phyloP scores from a whole-genome alignment of 1,284 basidiomycete genomes.

The Leccinum solheimii region DNA sequence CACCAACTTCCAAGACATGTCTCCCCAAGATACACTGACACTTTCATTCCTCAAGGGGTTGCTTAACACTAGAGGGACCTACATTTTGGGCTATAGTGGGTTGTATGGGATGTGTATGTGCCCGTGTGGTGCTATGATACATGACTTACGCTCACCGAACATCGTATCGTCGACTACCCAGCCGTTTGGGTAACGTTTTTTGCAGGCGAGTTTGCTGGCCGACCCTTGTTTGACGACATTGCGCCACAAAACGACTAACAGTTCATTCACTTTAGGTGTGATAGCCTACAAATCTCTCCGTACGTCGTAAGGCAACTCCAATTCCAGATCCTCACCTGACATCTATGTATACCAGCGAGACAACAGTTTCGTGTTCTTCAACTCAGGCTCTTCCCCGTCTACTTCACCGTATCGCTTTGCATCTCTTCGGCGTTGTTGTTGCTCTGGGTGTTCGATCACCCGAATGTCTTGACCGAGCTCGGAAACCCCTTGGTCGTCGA shows the following conservation, averaged over 20 bases:
- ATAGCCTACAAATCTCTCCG: constrained; percentile 61
- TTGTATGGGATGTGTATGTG: constrained; percentile 71
- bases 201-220: constrained; percentile 30
- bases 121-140: neutral
- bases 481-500: constrained; percentile 54
- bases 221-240: neutral
- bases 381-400: constrained; percentile 72
- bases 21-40: constrained; percentile 1
- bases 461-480: constrained; percentile 53
- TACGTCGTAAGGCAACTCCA: constrained; percentile 23
- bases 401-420: constrained; percentile 64
- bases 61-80: neutral
- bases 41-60: neutral
- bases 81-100: constrained; percentile 55
- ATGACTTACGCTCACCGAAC: neutral
- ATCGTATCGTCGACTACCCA: constrained; percentile 24
- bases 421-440: constrained; percentile 58
- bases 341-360: constrained; percentile 3
- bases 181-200: constrained; percentile 70
- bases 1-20: constrained; percentile 2
- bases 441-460: constrained; percentile 67
- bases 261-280: constrained; percentile 41
- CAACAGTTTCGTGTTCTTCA: constrained; percentile 79
- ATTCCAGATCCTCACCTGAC: neutral
- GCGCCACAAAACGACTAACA: neutral